phyloP scores from a whole-genome alignment of 1,284 basidiomycete genomes.

The Apiotrichum mycotoxinovorans region DNA sequence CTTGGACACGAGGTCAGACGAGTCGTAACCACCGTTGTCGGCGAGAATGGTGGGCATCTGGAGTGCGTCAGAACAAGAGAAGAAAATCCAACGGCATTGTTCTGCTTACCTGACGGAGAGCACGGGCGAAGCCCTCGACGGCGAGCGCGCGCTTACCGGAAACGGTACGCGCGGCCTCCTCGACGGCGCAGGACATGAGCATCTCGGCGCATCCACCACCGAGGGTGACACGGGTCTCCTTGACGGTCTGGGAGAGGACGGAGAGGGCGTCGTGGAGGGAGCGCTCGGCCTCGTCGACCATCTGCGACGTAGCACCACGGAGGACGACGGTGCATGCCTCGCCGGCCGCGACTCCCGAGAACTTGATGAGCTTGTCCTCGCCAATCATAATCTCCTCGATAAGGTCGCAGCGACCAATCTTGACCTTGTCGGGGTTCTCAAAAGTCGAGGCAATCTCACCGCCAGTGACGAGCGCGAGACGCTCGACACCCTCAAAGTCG shows the following conservation, averaged over 20 bases:
- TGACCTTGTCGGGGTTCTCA: constrained; percentile 87
- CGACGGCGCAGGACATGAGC: constrained; percentile 92
- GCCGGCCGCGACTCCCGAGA: constrained; percentile 96
- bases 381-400: constrained; percentile 99
- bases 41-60: constrained; percentile 91
- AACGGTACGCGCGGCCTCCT: constrained; percentile 77
- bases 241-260: constrained; percentile 95
- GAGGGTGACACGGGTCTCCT: constrained; percentile 88
- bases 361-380: constrained; percentile 99
- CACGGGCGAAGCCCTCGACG: constrained; percentile 83
- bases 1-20: constrained; percentile 86
- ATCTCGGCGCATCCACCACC: constrained; percentile 98
- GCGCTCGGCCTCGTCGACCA: constrained; percentile 98
- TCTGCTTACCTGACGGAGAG: constrained; percentile 62
- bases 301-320: constrained; percentile 93
- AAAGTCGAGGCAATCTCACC: constrained; percentile 98
- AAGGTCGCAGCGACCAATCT: constrained; percentile 86
- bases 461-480: constrained; percentile 91
- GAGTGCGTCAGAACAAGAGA: neutral
- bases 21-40: constrained; percentile 97
- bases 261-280: constrained; percentile 97
- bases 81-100: no score
- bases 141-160: constrained; percentile 96
- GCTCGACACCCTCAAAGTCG: constrained; percentile 98
- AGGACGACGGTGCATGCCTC: constrained; percentile 99